Evolutionary conservation across 73 alveolate genomes (phyloP).

Genomic region (Symbiodinium natans): DNA sequence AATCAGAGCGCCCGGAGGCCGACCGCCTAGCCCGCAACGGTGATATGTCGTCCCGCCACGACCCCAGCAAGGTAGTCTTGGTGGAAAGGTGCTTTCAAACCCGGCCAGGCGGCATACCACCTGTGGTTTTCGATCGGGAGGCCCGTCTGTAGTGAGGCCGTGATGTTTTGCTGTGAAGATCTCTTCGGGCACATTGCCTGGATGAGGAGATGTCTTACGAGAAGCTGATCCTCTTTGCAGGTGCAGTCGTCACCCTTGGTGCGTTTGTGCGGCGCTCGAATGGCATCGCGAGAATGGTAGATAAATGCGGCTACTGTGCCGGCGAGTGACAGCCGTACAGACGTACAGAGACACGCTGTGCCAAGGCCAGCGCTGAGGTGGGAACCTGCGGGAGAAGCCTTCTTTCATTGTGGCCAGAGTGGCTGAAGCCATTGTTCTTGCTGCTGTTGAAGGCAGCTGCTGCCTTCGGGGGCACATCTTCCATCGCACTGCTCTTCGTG

Average conservation of each 20-base stretch:
- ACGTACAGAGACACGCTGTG: too few species aligned
- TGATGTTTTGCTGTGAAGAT: too few species aligned
- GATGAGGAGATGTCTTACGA: constrained; percentile 40
- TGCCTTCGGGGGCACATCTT: constrained; percentile 58
- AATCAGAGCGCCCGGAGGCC: too few species aligned
- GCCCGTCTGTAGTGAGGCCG: neutral
- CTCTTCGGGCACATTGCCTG: too few species aligned
- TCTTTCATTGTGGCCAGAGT: neutral
- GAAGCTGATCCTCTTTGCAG: constrained; percentile 18
- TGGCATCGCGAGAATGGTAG: neutral
- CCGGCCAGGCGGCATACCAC: constrained; percentile 36
- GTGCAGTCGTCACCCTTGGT: constrained; percentile 48
- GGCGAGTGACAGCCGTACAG: neutral
- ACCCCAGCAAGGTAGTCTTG: neutral
- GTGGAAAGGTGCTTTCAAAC: neutral
- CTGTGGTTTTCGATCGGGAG: constrained; percentile 49
- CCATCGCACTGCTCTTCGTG: constrained; percentile 66
- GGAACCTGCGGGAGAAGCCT: neutral
- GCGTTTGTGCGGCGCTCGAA: neutral
- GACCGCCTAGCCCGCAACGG: neutral
- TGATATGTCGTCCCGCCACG: constrained; percentile 5
- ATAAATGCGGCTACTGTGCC: neutral
- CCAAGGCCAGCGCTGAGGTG: neutral
- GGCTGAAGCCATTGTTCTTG: too few species aligned
- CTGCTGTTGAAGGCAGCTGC: constrained; percentile 2